Conservation (phyloP, 345 rosid genomes). For the Excoecaria cochinchinensis region DNA sequence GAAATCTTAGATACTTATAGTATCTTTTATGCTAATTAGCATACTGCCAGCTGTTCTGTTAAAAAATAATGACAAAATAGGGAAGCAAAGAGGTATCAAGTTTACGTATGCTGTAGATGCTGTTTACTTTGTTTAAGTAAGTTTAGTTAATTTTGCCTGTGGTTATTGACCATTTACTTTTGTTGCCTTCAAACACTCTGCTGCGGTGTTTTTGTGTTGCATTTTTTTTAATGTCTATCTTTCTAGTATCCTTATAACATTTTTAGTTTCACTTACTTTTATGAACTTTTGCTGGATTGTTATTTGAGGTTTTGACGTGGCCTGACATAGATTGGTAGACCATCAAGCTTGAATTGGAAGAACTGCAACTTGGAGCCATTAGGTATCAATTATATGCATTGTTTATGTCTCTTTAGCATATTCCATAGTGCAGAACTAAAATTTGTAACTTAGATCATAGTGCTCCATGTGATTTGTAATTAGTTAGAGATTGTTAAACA, state of each 20-base stretch:
- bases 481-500: too few relatives aligned
- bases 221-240: background rate
- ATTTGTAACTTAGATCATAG: too few relatives aligned
- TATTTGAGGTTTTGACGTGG: conserved; percentile 2
- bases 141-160: background rate
- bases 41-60: too few relatives aligned
- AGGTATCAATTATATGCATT: conserved; percentile 28
- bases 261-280: background rate
- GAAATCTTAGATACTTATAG: too few relatives aligned
- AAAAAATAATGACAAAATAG: too few relatives aligned
- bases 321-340: conserved; percentile 26
- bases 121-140: background rate
- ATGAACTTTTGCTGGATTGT: conserved; percentile 9
- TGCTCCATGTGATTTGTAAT: too few relatives aligned
- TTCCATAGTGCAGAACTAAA: too few relatives aligned
- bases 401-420: background rate
- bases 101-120: background rate
- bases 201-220: background rate
- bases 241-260: background rate
- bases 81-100: too few relatives aligned
- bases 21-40: too few relatives aligned
- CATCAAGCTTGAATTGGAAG: conserved; percentile 29
- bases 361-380: conserved; percentile 28
- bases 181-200: background rate
- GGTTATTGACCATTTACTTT: background rate